A percentile compares a stretch with the other conserved stretches of the same genome.
These are phyloP conservation scores for Physcomitrium patens DNA, from an alignment of 225 moss, liverwort and hornwort species.

Conservation along the genomic window DNA sequence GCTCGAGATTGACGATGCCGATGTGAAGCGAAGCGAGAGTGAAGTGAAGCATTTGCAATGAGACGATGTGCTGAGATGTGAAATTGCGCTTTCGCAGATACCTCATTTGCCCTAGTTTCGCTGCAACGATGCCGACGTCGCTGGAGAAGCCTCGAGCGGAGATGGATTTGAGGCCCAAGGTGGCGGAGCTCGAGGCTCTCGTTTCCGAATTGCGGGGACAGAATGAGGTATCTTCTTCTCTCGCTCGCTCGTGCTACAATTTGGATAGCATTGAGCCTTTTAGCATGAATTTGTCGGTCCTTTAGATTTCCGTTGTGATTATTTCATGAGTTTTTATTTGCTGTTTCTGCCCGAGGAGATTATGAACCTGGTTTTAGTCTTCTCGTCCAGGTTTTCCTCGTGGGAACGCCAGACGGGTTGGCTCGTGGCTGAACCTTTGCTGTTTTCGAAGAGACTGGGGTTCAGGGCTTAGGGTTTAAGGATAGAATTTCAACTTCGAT, in stretches of 20 bases:
- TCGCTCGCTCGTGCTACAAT: not conserved
- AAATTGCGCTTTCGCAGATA: not conserved
- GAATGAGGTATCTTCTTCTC: conserved; percentile 25
- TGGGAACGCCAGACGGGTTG: not conserved
- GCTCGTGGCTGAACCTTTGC: not conserved
- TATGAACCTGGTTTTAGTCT: not conserved
- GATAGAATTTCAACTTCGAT: not conserved
- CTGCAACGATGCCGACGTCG: conserved; percentile 15
- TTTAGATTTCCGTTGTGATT: not conserved
- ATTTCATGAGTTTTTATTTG: not conserved
- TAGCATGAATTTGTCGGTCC: not conserved
- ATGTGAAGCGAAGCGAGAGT: too few relatives aligned
- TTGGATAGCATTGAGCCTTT: too few relatives aligned
- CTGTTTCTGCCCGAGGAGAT: too few relatives aligned
- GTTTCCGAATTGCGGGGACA: conserved; percentile 30
- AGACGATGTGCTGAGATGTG: not conserved
- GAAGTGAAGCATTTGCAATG: too few relatives aligned
- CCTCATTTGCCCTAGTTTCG: too few relatives aligned
- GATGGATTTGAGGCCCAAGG: conserved; percentile 24
- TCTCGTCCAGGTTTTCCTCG: too few relatives aligned
- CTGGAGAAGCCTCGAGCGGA: conserved; percentile 8
- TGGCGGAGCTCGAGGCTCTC: conserved; percentile 35
- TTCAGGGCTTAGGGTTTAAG: conserved; percentile 29
- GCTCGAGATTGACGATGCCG: too few relatives aligned
- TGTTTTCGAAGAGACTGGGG: not conserved